Base-by-base conservation (phyloP, 2,329 filamentous ascomycete genomes). In the Colletotrichum tamarilloi region DNA sequence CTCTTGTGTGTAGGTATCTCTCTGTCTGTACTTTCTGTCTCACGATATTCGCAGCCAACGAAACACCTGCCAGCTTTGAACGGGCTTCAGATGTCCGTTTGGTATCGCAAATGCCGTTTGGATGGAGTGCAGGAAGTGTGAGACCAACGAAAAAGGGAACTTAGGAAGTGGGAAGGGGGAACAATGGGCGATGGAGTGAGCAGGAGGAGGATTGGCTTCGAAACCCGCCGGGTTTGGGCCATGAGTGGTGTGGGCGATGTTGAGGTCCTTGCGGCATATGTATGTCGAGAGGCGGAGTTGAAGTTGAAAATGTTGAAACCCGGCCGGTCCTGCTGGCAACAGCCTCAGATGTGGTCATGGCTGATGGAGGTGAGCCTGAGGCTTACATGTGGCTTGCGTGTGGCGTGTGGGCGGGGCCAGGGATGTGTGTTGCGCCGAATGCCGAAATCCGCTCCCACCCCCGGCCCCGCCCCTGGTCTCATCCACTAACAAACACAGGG, bases 201-300 rank as follows among this genome's bases (percentile, higher is more conserved):
- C 52, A 9, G 30, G 4, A 64, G 26, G 26, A 30, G 24, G 32
- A 42, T 6, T 6, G 22, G 42, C 42, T 16, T 11, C 55, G 70
- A 73, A 73, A 52, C 30, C 67, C 70, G 55, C 32, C 70, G 67
- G 70, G 24, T 46, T 73, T 73, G 56, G 56, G 62, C 3, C 7
- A 8, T n/a, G 42, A 19, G 19, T 9, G 42, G 42, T 49, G 56
- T 28, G 42, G 46, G 30, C 4, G 65, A 53, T 55, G 30, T 42
- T 16, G 65, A 68, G 69, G 65, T 32, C 24, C 22, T 26, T 46
- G 60, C n/a, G 32, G 67, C 67, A 64, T 57, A 73, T 56, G 67
- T 57, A 73, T 19, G 55, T 46, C 1, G 60, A 38, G 14, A n/a
- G 7, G 12, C 66, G 70, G 59, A 19, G 16, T 73, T 73, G 35